Base-by-base conservation (phyloP, 2,329 filamentous ascomycete species). In the Trichophyton mentagrophytes region DNA sequence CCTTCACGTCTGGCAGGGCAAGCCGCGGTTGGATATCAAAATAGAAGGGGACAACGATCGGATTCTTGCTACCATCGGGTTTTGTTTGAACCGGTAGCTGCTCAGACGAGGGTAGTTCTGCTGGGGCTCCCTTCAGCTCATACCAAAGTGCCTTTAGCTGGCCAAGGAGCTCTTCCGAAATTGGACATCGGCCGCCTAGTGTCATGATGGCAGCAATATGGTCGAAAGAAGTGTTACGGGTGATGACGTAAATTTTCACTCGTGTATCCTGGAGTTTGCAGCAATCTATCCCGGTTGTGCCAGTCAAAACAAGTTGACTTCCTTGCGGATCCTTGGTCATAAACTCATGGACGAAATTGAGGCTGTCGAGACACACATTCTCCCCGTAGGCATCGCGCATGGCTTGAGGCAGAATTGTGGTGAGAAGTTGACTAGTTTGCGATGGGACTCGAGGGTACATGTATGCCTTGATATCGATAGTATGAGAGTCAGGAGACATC, bases 161-260 rank as follows among this genome's bases (percentile, higher is more conserved):
- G n/a, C 9, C 15, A 20, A 57, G 17, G n/a, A 27, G 13, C 53
- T 57, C 27, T 3, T 13, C 7, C 20, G 53, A 57, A 9, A 33
- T 27, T 42, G 30, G 17, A 27, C 27, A 13, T 11, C 53, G 53
- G 17, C 53, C 53, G 11, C 53, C 88, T 11, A 83, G 82, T 66
- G 84, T 86, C 25, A 93, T 96, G 68, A 90, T 85, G 1, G 92
- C 89, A 3, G 89, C 89, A 0, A 85, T 85, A 56, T 87, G 85
- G 38, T 72, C 77, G 3, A 88, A 86, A 71, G 95, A 95, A 76
- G 78, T 85, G 55, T 81, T 80, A 55, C 71, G 90, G 44, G 90
- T 89, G 2, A 25, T 51, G 0, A 51, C 46, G 15, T 51, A 51
- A 3, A 51, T 27, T 17, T 42, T 36, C 30, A 36, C n/a, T 13